Evolutionary conservation across 164 flowering plant species (phyloP).

Genomic region (Liquidambar formosana): DNA sequence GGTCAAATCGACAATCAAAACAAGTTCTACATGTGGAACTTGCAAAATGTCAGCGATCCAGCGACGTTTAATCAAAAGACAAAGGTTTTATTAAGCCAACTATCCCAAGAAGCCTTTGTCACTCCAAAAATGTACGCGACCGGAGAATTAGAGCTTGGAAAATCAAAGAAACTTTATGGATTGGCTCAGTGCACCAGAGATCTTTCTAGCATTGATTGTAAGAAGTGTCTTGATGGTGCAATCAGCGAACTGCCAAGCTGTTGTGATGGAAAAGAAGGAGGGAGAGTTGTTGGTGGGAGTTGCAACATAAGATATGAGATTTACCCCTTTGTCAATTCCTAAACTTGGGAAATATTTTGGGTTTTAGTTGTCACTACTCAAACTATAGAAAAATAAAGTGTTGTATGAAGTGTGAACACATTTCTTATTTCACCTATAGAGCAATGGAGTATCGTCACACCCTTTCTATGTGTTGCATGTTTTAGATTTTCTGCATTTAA

Average conservation of each 20-base stretch:
- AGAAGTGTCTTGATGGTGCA: conserved; percentile 44
- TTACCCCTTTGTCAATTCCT: conserved; percentile 38
- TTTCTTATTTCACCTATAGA: no score
- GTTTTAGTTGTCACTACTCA: background rate
- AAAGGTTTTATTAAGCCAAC: conserved; percentile 18
- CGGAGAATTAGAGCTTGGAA: conserved; percentile 23
- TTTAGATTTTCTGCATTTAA: no score
- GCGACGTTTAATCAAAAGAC: conserved; percentile 24
- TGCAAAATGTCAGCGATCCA: conserved; percentile 24
- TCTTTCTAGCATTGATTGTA: conserved; percentile 32
- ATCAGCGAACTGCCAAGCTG: conserved; percentile 38
- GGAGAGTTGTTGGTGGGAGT: conserved; percentile 47
- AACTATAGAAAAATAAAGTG: background rate
- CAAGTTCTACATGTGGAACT: conserved; percentile 36
- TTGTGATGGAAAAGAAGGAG: conserved; percentile 54
- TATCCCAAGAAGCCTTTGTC: conserved; percentile 22
- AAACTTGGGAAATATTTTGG: background rate
- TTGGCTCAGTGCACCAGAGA: conserved; percentile 57
- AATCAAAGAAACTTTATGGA: conserved; percentile 35
- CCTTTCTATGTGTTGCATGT: no score
- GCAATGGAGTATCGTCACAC: no score
- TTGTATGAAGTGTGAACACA: background rate
- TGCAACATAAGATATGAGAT: conserved; percentile 57
- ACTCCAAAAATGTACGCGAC: conserved; percentile 27
- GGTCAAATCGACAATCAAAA: conserved; percentile 26